Base-by-base conservation (phyloP, 169 alveolate genomes). In the Plasmodium gaboni region DNA sequence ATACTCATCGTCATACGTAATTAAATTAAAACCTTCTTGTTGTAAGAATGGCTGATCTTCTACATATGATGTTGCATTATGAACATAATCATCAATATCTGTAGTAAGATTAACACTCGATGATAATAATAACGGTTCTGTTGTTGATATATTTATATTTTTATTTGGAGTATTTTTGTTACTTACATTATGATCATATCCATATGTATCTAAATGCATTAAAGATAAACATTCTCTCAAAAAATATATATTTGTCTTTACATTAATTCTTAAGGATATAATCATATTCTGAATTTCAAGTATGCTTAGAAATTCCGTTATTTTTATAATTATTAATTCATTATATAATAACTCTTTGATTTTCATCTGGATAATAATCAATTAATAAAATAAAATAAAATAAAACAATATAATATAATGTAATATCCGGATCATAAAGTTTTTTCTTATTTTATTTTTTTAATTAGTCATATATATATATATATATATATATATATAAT, bases 271-370 rank as follows among this genome's bases (percentile, higher is more conserved):
- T 24, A 83, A 72, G 15, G 91, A 50, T 55, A 83, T 83, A 13
- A 83, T 68, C 55, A 83, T 68, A 83, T 67, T 83, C 53, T 83
- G 91, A 19, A 83, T 53, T 9, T 83, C 91, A 13, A 55, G 22
- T 12, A 83, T 83, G 26, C 44, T 68, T 60, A 83, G 42, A 57
- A 83, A 83, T 32, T 83, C 85, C 19, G 91, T 68, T 83, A 83
- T 68, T 68, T 83, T 83, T 53, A 83, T n/a, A 55, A 83, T 83
- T 26, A 83, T 68, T 53, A 83, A 10, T 83, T 83, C 91, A 83
- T 83, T 83, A 50, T 83, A 38, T 9, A 83, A 73, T 38, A 83
- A 42, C 19, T 67, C 91, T 57, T 69, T 83, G 26, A 83, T 67
- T n/a, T 69, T 67, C 91, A 83, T 83, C 51, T 83, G 64, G 19